Conservation (phyloP, 2,329 filamentous ascomycete genomes). For the Exophiala dermatitidis region DNA sequence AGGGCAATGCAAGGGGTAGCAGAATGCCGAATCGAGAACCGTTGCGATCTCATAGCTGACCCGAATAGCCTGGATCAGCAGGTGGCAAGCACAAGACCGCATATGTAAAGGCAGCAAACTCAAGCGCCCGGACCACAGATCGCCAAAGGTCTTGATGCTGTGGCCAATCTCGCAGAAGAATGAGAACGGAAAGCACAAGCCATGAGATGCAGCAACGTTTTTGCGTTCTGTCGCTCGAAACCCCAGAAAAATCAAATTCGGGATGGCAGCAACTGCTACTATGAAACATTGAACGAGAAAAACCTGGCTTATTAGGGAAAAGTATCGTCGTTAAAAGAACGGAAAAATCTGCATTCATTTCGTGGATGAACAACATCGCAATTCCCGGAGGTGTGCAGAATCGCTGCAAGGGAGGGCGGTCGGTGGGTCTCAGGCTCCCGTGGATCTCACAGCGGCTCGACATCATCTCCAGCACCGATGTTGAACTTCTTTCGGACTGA, state of each 20-base stretch:
- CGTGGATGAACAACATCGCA: neutral
- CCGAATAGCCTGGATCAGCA: neutral
- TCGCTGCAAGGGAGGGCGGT: slow-evolving; percentile 16
- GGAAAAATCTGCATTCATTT: too few relatives aligned
- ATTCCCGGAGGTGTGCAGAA: neutral
- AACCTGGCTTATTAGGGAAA: neutral
- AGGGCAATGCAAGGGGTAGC: slow-evolving; percentile 18
- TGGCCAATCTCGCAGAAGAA: slow-evolving; percentile 14
- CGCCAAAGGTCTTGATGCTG: neutral
- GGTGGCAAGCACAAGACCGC: neutral
- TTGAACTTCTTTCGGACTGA: slow-evolving; percentile 79
- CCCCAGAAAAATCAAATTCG: neutral
- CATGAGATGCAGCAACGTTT: neutral
- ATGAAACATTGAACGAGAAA: neutral
- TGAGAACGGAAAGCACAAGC: slow-evolving; percentile 4
- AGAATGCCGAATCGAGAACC: neutral
- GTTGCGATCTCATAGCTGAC: neutral
- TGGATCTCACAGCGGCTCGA: slow-evolving; percentile 37
- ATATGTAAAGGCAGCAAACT: neutral
- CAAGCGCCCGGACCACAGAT: neutral
- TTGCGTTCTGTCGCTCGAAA: too few relatives aligned
- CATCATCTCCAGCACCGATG: slow-evolving; percentile 60
- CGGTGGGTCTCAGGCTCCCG: slow-evolving; percentile 1
- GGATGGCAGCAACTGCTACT: neutral
- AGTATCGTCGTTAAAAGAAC: too few relatives aligned